phyloP scores from a whole-genome alignment of 2,329 filamentous ascomycete species.

The Magnaporthiopsis rhizophila region DNA sequence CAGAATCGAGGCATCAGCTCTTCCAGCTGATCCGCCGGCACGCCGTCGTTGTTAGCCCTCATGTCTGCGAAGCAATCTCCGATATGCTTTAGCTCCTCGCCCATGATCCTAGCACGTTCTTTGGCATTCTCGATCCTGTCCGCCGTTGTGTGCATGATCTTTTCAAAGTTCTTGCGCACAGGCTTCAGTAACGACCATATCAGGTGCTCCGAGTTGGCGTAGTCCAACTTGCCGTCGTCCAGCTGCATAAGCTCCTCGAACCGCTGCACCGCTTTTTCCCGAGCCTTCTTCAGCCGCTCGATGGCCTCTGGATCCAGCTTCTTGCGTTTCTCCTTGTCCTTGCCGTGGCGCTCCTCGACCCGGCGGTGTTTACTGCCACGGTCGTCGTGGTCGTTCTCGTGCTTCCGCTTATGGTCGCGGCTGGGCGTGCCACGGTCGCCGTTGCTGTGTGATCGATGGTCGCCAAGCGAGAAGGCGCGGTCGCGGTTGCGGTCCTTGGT shows the following conservation, averaged over 20 bases:
- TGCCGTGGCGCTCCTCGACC: slow-evolving; percentile 33
- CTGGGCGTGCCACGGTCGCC: slow-evolving; percentile 42
- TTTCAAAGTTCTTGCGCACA: slow-evolving; percentile 27
- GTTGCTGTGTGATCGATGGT: slow-evolving; percentile 43
- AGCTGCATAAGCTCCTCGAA: slow-evolving; percentile 29
- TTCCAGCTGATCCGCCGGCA: slow-evolving; percentile 22
- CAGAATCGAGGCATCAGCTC: slow-evolving; percentile 29
- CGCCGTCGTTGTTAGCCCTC: slow-evolving; percentile 20
- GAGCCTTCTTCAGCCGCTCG: slow-evolving; percentile 25
- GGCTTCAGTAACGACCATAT: slow-evolving; percentile 31
- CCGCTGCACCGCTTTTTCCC: slow-evolving; percentile 26
- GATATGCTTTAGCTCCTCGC: slow-evolving; percentile 27
- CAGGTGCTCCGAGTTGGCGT: slow-evolving; percentile 24
- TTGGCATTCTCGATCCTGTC: slow-evolving; percentile 23
- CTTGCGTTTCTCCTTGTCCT: slow-evolving; percentile 29
- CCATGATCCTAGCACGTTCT: slow-evolving; percentile 28
- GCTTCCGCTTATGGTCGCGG: slow-evolving; percentile 53
- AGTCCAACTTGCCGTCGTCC: slow-evolving; percentile 26
- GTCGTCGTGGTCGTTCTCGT: slow-evolving; percentile 45
- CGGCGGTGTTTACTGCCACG: slow-evolving; percentile 42
- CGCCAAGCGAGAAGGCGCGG: slow-evolving; percentile 28
- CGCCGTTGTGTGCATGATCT: slow-evolving; percentile 26
- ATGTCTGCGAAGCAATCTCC: slow-evolving; percentile 27
- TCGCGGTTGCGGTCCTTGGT: slow-evolving; percentile 41
- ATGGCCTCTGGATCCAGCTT: slow-evolving; percentile 27